Percentiles rank a stretch among this genome's conserved stretches.
These are phyloP conservation scores for Purpureocillium takamizusanense DNA, from an alignment of 2,329 filamentous ascomycete genomes.

Conservation along the genomic window DNA sequence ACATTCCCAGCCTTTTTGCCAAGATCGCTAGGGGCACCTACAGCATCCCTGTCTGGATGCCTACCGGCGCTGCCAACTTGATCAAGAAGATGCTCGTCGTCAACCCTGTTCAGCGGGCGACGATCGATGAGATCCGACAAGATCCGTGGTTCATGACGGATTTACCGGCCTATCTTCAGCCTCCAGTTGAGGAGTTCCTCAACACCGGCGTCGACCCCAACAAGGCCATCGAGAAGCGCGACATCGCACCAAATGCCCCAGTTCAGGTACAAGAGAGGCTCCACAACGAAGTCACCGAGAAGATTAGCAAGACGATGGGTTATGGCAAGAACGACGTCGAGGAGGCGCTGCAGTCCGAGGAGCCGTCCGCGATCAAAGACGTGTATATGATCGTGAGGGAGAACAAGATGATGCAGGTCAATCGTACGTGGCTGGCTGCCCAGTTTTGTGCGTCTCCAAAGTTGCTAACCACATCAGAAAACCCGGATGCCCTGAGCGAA, in stretches of 20 bases:
- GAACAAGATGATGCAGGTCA: slow-evolving; percentile 93
- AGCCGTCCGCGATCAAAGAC: slow-evolving; percentile 97
- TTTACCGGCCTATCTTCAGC: slow-evolving; percentile 76
- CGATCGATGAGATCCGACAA: slow-evolving; percentile 84
- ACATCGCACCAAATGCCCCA: slow-evolving; percentile 71
- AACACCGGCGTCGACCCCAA: slow-evolving; percentile 92
- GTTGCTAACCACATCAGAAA: slow-evolving; percentile 20
- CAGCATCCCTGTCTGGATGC: slow-evolving; percentile 85
- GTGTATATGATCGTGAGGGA: slow-evolving; percentile 97
- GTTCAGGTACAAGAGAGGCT: slow-evolving; percentile 78
- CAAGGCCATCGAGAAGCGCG: slow-evolving; percentile 77
- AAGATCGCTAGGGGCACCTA: slow-evolving; percentile 96
- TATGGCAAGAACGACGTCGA: slow-evolving; percentile 93
- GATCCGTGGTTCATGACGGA: slow-evolving; percentile 92
- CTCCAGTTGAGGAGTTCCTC: slow-evolving; percentile 82
- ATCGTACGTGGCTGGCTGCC: slow-evolving; percentile 54
- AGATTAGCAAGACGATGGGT: slow-evolving; percentile 96
- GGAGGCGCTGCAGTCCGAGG: slow-evolving; percentile 81
- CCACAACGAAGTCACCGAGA: slow-evolving; percentile 85
- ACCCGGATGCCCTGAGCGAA: slow-evolving; percentile 24
- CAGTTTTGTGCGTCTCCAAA: slow-evolving; percentile 15
- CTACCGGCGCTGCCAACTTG: slow-evolving; percentile 67
- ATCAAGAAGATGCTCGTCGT: slow-evolving; percentile 94
- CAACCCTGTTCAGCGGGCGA: slow-evolving; percentile 88
- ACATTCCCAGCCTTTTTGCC: slow-evolving; percentile 93